Evolutionary conservation across 1,139 yeast genomes (phyloP).

Genomic region (Arxiozyma slooffiae): DNA sequence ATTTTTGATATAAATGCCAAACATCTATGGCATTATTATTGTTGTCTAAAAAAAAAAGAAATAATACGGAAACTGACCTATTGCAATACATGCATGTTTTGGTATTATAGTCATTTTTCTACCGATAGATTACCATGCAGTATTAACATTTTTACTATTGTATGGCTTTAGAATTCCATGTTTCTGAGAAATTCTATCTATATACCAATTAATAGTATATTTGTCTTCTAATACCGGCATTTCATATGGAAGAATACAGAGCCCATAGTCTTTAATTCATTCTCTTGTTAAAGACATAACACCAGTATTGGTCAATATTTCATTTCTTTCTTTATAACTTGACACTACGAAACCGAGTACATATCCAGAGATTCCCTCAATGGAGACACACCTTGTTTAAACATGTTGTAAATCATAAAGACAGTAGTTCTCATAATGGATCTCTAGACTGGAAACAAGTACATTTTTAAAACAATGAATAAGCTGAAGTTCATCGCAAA

Average conservation of each 20-base stretch:
- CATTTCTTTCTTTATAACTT: slow-evolving; percentile 46
- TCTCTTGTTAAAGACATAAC: slow-evolving; percentile 64
- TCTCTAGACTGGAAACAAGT: slow-evolving; percentile 46
- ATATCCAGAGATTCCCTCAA: slow-evolving; percentile 42
- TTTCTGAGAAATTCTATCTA: slow-evolving; percentile 54
- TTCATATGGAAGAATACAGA: slow-evolving; percentile 19
- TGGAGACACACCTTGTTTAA: slow-evolving; percentile 49
- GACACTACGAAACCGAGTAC: slow-evolving; percentile 60
- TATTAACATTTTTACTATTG: slow-evolving; percentile 11
- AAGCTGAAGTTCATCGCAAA: slow-evolving; percentile 8
- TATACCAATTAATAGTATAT: slow-evolving; percentile 36
- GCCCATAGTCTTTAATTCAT: slow-evolving; percentile 42
- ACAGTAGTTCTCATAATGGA: slow-evolving; percentile 74
- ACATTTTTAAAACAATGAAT: slow-evolving; percentile 36
- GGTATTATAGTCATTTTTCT: slow-evolving; percentile 50
- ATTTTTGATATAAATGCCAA: slow-evolving; percentile 66
- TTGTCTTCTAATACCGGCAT: slow-evolving; percentile 5
- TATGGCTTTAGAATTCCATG: slow-evolving; percentile 48
- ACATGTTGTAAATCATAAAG: slow-evolving; percentile 69
- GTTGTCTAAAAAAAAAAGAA: slow-evolving; percentile 45
- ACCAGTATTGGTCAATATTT: slow-evolving; percentile 62
- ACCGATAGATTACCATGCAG: slow-evolving; percentile 32
- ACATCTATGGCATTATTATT: slow-evolving; percentile 47
- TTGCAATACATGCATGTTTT: slow-evolving; percentile 69
- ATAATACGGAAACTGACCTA: slow-evolving; percentile 53